Base-by-base conservation (phyloP, 1,284 basidiomycete species). In the Hemileia vastatrix region DNA sequence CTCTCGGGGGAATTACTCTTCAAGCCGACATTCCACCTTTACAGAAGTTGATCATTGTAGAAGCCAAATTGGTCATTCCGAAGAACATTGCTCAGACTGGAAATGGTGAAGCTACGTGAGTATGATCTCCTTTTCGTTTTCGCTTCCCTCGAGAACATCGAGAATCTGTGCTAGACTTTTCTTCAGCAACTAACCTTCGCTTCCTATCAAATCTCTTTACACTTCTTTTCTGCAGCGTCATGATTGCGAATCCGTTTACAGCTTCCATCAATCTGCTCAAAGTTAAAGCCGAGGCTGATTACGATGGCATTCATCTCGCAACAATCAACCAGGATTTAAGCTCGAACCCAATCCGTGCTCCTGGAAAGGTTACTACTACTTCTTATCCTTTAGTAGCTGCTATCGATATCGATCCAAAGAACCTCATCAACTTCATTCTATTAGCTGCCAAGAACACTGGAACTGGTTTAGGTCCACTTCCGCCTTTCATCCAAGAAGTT, bases 201-300 rank as follows among this genome's bases (percentile, higher is more conserved):
- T 40, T 15, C 15, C 36, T 40, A 11, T 40, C 36, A 40, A 11
- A 9, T 40, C 36, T 40, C 36, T 40, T 15, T 40, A 9, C 36
- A 9, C 36, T 15, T 40, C 36, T 40, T 15, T n/a, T n/a, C n/a
- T n/a, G n/a, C n/a, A n/a, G n/a, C n/a, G n/a, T 86, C 69, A 77
- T 77, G 1, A 78, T 88, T 49, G 77, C 77, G 11, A 89, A 88
- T 70, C 86, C 86, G 1, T 88, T 88, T 77, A 87, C 85, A 0
- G 86, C 86, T 9, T 83, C 83, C 68, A 83, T 88, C 73, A 86
- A 85, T 72, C 73, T 88, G 18, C 71, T 85, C 33, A 73, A 78
- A 60, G 77, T 88, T n/a, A 77, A 77, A 8, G 82, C 85, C 0
- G 80, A 75, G 2, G 86, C 82, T 0, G 81, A 66, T 3, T 75